Base-by-base conservation (phyloP, 371 early-diverging fungal genomes). In the Dichotomocladium elegans region DNA sequence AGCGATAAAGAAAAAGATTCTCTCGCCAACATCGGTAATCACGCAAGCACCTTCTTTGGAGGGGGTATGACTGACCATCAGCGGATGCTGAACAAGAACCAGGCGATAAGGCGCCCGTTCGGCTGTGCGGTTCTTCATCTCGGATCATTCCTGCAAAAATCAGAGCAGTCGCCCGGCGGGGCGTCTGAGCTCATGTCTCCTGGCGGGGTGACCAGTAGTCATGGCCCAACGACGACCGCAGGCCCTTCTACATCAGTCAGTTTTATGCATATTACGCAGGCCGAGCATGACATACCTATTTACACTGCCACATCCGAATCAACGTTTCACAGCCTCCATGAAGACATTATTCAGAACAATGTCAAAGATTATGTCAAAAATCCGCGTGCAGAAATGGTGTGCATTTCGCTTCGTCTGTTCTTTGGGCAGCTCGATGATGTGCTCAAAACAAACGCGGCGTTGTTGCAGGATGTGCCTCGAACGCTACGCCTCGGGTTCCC, bases 401-500 rank as follows among this genome's bases (percentile, higher is more conserved):
- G 81, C 35, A 70, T 86, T 1, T 68, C 74, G 2, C 34, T 86
- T 14, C 72, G 75, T 11, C 55, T 77, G 29, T 80, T 78, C 54
- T 72, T 66, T 42, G 83, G 83, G 0, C 64, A 66, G 45, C 46
- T 75, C 30, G 64, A 65, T n/a, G 63, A 68, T 21, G 70, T 81
- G 0, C 48, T 79, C 17, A 79, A 74, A 24, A 63, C 68, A 14
- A 75, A 83, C 53, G 56, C 77, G 9, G 74, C 72, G 0, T 41
- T 74, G n/a, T 52, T 81, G 15, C 74, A 74, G 34, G 77, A 60
- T 17, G 60, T 77, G 12, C 68, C 80, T 1, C 61, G 63, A 1
- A 82, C 88, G n/a, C 57, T 62, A 4, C 68, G 86, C 3, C 59
- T 84, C 12, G 88, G 88, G 0, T 83, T 87, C 62, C 75, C 84